Conservation (phyloP, 1,284 basidiomycete genomes). For the Violaceomyces palustris region DNA sequence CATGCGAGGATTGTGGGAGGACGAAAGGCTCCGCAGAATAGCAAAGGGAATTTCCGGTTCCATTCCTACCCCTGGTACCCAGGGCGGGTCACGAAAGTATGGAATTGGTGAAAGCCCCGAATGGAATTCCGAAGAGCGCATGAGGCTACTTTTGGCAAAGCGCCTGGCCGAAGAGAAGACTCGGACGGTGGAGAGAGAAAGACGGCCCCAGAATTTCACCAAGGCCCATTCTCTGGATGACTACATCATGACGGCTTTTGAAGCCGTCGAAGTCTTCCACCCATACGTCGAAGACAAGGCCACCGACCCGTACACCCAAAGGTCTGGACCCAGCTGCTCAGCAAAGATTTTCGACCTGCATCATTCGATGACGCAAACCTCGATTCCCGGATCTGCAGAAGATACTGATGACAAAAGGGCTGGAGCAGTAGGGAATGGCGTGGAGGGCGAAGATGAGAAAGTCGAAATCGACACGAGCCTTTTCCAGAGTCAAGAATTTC, state of each 20-base stretch:
- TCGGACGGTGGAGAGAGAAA: conserved; percentile 17
- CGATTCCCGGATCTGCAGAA: conserved; percentile 30
- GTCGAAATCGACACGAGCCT: conserved; percentile 47
- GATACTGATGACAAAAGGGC: conserved; percentile 44
- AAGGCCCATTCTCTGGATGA: conserved; percentile 56
- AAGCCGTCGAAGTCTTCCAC: conserved; percentile 61
- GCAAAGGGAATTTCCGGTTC: conserved; percentile 32
- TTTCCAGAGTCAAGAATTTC: conserved; percentile 49
- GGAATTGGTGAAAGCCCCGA: conserved; percentile 26
- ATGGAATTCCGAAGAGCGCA: conserved; percentile 51
- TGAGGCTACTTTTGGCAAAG: conserved; percentile 45
- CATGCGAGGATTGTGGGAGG: conserved; percentile 90
- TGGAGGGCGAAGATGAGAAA: conserved; percentile 7
- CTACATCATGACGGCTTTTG: conserved; percentile 80
- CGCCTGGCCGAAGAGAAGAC: conserved; percentile 56
- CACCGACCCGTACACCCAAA: conserved; percentile 21
- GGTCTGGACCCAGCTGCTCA: conserved; percentile 19
- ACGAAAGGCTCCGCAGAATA: conserved; percentile 70
- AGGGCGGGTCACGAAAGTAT: conserved; percentile 26
- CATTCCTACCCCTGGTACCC: conserved; percentile 25
- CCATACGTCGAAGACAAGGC: conserved; percentile 27
- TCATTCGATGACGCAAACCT: conserved; percentile 26
- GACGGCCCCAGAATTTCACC: conserved; percentile 20
- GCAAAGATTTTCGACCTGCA: conserved; percentile 33
- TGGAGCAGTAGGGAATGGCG: conserved; percentile 13